Base-by-base conservation (phyloP, 2,329 filamentous ascomycete species). In the Colletotrichum falcatum region DNA sequence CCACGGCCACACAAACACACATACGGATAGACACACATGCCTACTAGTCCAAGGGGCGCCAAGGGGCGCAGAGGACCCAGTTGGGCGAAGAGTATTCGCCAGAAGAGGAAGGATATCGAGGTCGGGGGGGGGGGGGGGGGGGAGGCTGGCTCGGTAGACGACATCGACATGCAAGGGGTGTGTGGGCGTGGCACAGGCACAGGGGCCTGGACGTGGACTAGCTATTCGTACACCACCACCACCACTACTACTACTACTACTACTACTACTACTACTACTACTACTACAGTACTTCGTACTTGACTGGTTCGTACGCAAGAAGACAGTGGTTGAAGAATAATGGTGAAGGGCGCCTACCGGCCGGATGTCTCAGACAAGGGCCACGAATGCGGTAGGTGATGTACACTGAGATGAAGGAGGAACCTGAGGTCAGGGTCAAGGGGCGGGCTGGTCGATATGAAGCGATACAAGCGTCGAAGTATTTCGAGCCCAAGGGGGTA, bases 171-270 rank as follows among this genome's bases (percentile, higher is more conserved):
- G 78, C 53, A 76, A 76, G 64, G 78, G 18, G 18, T 44, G 42
- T 44, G 35, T 35, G 78, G 33, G n/a, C n/a, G n/a, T n/a, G n/a
- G n/a, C n/a, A n/a, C n/a, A n/a, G 23, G 33, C n/a, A 30, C 65
- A 80, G 60, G 59, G 76, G 77, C 54, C 79, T 65, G 68, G 78
- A 77, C 73, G 30, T 9, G 28, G 28, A 62, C 79, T 39, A 16
- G 12, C 12, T 16, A 39, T 12, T 2, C 1, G 14, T 39, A 39
- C 16, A 39, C 14, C 37, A 39, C 16, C 14, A 18, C 37, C n/a
- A n/a, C n/a, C n/a, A n/a, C n/a, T n/a, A n/a, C n/a, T n/a, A n/a
- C n/a, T n/a, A n/a, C n/a, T n/a, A n/a, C n/a, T n/a, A n/a, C n/a
- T n/a, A n/a, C n/a, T n/a, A n/a, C n/a, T n/a, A n/a, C n/a, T n/a